phyloP scores from a whole-genome alignment of 139 green algal genomes.

The Yamagishiella unicocca region DNA sequence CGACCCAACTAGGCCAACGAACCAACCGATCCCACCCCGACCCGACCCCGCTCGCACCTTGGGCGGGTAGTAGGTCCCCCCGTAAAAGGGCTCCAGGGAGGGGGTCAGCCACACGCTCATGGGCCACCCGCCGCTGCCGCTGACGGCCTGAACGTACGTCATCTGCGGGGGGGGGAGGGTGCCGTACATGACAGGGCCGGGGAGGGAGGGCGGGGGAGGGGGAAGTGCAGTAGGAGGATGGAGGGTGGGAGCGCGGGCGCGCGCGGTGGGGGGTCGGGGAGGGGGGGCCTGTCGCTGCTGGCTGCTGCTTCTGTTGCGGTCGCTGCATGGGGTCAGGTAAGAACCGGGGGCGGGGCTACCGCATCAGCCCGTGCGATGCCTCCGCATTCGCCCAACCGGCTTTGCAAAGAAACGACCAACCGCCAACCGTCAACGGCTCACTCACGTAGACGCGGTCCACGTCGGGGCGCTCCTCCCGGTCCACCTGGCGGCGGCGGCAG shows the following conservation, averaged over 20 bases:
- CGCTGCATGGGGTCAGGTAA: no score
- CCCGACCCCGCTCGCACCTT: slow-evolving; percentile 12
- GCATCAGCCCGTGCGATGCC: no score
- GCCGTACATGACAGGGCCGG: not conserved
- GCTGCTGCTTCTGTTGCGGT: no score
- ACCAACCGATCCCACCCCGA: not conserved
- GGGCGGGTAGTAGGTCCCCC: slow-evolving; percentile 77
- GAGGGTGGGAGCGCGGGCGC: no score
- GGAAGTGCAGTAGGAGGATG: not conserved
- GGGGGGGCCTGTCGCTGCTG: no score
- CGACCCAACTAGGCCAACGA: no score
- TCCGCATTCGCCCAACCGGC: no score
- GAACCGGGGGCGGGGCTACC: no score
- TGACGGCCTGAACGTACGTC: slow-evolving; percentile 85
- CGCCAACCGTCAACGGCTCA: no score
- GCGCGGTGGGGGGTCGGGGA: no score
- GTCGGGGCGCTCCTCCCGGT: slow-evolving; percentile 92
- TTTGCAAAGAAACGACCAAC: no score
- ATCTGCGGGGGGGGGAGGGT: slow-evolving; percentile 61
- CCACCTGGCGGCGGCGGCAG: slow-evolving; percentile 74
- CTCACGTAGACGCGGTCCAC: slow-evolving; percentile 88
- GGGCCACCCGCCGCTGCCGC: slow-evolving; percentile 75
- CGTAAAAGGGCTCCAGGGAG: slow-evolving; percentile 85
- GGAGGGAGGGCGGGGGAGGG: not conserved
- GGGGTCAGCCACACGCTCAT: slow-evolving; percentile 86